A percentile compares a stretch with the other conserved stretches of the same genome.
Conservation (phyloP, 495 filamentous ascomycete genomes). For the Penicillium robsamsonii region DNA sequence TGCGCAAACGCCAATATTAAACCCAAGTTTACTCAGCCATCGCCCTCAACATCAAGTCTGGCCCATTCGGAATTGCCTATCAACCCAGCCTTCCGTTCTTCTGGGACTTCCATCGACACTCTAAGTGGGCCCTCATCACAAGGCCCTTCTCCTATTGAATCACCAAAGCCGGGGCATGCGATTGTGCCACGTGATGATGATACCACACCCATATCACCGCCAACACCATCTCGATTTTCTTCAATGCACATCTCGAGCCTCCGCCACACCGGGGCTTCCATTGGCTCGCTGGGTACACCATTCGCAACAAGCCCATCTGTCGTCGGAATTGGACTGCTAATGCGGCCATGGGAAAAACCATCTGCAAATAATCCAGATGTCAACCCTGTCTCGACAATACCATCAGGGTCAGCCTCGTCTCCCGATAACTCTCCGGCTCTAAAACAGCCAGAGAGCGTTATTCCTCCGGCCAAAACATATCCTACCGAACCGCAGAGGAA, state of each 20-base stretch:
- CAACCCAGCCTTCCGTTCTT: background rate
- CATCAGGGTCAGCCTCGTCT: background rate
- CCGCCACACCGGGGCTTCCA: background rate
- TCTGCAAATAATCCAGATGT: background rate
- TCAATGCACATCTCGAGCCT: slow-evolving; percentile 2
- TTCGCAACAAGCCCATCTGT: slow-evolving; percentile 1
- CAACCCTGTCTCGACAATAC: background rate
- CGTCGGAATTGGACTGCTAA: slow-evolving; percentile 1
- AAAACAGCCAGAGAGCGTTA: background rate
- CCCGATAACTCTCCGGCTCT: background rate
- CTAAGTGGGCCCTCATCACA: background rate
- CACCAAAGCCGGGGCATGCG: background rate
- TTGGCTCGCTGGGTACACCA: background rate
- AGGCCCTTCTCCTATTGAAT: background rate
- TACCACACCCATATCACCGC: background rate
- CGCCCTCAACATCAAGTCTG: background rate
- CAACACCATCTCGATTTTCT: background rate
- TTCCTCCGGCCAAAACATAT: background rate
- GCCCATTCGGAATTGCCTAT: background rate
- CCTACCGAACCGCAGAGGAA: background rate
- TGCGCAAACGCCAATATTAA: background rate
- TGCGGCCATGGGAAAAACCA: slow-evolving; percentile 1
- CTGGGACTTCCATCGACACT: background rate
- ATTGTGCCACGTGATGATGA: background rate
- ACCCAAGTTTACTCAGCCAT: background rate